Evolutionary conservation across 257 asterid genomes (phyloP).

Genomic region (Rauvolfia tetraphylla): DNA sequence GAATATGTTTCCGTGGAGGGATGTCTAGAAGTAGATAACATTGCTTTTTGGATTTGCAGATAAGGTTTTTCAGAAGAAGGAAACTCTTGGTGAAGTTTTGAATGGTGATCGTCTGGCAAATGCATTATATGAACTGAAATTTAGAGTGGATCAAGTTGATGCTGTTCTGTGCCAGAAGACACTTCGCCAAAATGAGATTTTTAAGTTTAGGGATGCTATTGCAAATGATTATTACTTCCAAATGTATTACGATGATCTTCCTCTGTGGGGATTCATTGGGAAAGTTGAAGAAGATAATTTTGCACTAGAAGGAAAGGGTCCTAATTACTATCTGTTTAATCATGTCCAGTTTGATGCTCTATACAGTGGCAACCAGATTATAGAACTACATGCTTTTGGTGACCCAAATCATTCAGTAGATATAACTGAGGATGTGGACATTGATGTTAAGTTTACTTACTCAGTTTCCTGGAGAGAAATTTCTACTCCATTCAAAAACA

Average conservation of each 20-base stretch:
- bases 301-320: constrained; percentile 40
- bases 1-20: neutral
- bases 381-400: constrained; percentile 66
- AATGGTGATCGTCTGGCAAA: constrained; percentile 63
- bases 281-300: constrained; percentile 75
- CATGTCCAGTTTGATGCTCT: constrained; percentile 68
- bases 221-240: constrained; percentile 64
- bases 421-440: constrained; percentile 56
- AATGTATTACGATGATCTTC: constrained; percentile 89
- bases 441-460: constrained; percentile 56
- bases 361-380: constrained; percentile 60
- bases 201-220: constrained; percentile 63
- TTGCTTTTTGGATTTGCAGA: constrained; percentile 37
- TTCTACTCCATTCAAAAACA: constrained; percentile 39
- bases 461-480: constrained; percentile 58
- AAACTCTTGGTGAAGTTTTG: constrained; percentile 72
- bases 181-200: constrained; percentile 43
- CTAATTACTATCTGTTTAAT: constrained; percentile 57
- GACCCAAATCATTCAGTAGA: constrained; percentile 68
- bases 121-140: constrained; percentile 55
- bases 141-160: constrained; percentile 48
- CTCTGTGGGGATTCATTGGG: constrained; percentile 90
- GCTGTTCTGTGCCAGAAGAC: constrained; percentile 57
- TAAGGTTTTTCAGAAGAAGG: constrained; percentile 52
- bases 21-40: constrained; percentile 13